Percentiles rank a stretch among this genome's conserved stretches.
Conservation (phyloP, 169 alveolate species). For the Cystoisospora suis region DNA sequence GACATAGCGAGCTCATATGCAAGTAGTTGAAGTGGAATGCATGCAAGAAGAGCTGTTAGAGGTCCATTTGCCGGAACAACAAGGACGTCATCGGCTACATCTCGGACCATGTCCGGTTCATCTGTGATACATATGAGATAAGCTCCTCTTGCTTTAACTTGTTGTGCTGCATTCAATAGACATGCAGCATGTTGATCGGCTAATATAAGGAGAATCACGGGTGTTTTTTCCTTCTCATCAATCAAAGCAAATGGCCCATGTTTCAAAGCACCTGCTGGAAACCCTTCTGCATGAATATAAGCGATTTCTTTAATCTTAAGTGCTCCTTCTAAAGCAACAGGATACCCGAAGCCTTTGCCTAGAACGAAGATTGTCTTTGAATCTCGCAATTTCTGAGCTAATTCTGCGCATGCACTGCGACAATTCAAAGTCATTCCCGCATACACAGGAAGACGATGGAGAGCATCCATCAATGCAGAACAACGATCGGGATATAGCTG, state of each 20-base stretch:
- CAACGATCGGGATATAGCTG: constrained; percentile 54
- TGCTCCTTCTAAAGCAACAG: constrained; percentile 97
- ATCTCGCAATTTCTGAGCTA: constrained; percentile 68
- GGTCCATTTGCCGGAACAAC: constrained; percentile 66
- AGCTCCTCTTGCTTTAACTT: constrained; percentile 94
- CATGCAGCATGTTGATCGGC: constrained; percentile 86
- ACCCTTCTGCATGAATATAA: constrained; percentile 96
- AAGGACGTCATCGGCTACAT: constrained; percentile 84
- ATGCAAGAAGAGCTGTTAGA: constrained; percentile 66
- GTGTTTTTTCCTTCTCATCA: constrained; percentile 73
- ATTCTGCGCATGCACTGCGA: constrained; percentile 58
- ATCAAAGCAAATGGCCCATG: constrained; percentile 96
- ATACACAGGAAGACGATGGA: constrained; percentile 82
- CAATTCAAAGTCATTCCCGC: constrained; percentile 77
- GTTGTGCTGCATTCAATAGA: constrained; percentile 89
- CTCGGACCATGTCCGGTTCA: constrained; percentile 77
- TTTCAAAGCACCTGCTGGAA: constrained; percentile 93
- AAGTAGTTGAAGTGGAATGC: constrained; percentile 69
- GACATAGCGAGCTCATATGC: constrained; percentile 68
- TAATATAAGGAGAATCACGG: constrained; percentile 86
- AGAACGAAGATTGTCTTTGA: constrained; percentile 72
- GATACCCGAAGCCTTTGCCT: constrained; percentile 90
- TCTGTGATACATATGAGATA: constrained; percentile 90
- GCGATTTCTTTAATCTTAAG: constrained; percentile 95
- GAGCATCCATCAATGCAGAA: constrained; percentile 68